Evolutionary conservation across 257 asterid species (phyloP).

Genomic region (Plectranthus barbatus): DNA sequence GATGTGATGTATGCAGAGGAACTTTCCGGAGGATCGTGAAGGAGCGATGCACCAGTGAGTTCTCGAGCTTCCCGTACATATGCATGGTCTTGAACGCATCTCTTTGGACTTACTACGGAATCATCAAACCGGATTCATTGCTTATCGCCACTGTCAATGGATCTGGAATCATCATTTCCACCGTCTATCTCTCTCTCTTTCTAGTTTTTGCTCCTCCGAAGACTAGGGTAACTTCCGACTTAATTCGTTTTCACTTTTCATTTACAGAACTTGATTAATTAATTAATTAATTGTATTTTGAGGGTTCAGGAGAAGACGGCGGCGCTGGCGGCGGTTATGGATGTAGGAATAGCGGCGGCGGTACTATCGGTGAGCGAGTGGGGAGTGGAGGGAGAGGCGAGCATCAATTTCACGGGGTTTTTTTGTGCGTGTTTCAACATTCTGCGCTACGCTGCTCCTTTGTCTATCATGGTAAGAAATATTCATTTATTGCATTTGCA

Average conservation of each 20-base stretch:
- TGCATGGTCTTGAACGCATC: slow-evolving; percentile 18
- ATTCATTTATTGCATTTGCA: background rate
- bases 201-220: slow-evolving; percentile 14
- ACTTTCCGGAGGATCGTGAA: slow-evolving; percentile 21
- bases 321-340: slow-evolving; percentile 10
- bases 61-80: slow-evolving; percentile 21
- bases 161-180: slow-evolving; percentile 11
- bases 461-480: slow-evolving; percentile 21
- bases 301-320: too few species aligned
- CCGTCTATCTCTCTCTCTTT: slow-evolving; percentile 12
- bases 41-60: slow-evolving; percentile 16
- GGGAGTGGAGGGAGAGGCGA: background rate
- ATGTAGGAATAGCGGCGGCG: slow-evolving; percentile 13
- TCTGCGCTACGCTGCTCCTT: slow-evolving; percentile 17
- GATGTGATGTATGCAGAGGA: background rate
- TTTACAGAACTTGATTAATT: too few species aligned
- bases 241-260: too few species aligned
- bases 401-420: slow-evolving; percentile 13
- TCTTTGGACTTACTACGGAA: slow-evolving; percentile 23
- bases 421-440: slow-evolving; percentile 15
- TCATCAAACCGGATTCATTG: slow-evolving; percentile 6
- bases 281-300: too few species aligned
- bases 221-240: background rate
- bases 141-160: slow-evolving; percentile 22
- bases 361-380: slow-evolving; percentile 8